Evolutionary conservation across 2,329 filamentous ascomycete genomes (phyloP), one percentile per base, ranked within the genome.

Genomic region (Magnaporthales sp.): DNA sequence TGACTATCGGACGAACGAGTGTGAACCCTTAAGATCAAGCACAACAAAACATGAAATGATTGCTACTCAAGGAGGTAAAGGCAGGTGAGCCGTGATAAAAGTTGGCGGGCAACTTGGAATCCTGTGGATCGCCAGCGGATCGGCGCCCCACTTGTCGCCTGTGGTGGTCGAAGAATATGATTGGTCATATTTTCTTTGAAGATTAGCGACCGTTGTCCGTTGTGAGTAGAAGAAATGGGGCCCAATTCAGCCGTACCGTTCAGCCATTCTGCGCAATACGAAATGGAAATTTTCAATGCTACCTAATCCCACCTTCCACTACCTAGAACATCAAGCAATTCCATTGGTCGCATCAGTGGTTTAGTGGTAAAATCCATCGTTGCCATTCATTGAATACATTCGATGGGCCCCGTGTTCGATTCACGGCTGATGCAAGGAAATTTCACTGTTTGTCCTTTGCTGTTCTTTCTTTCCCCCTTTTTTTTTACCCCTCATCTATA

Each of bases 371-470:
- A 60, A 60, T 60, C 56, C 56, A 60, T 60, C 56, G 56, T 60
- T 60, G 56, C 56, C 56, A 60, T 60, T 26, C 13, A 4, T n/a
- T 22, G 27, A 29, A 27, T 30, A 63, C 10, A 63, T 38, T 65
- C 38, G 63, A 54, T 54, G 63, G 63, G 63, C 63, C 63, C 63
- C 63, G 63, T 65, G 63, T 65, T 65, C 63, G 63, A 65, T 65
- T 65, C 63, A 65, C 63, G 63, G 63, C 63, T 65, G 63, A 65
- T 65, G 63, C 63, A 65, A 10, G 1, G 13, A 6, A 1, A n/a
- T 29, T 7, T 60, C 27, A 4, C 56, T 29, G 27, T 60, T 60
- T 26, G 56, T 29, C 22, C 22, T 26, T 4, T 58, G 19, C 38
- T 7, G 4, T 51, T 24, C 15, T 24, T 2, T 54, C 2, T 26